Base-by-base conservation (phyloP, 495 filamentous ascomycete genomes). In the Hamigera avellanea region DNA sequence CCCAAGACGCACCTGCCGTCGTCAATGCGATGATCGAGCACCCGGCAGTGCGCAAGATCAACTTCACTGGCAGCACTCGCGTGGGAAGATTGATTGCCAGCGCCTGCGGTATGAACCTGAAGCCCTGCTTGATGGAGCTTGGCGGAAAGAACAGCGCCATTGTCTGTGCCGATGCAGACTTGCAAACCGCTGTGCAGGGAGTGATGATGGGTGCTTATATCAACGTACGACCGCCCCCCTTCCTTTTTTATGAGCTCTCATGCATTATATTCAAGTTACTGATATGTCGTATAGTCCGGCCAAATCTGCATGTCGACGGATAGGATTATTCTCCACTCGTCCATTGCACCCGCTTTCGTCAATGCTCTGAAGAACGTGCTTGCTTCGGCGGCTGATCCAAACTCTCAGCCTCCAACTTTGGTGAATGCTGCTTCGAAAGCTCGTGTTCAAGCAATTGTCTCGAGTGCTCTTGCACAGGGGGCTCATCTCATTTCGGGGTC, bases 261-360 rank as follows among this genome's bases (percentile, higher is more conserved):
- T 6, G 12, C 25, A 26, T 26, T 6, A 26, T 12, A 26, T 26
- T 6, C 12, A 12, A 6, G 12, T 26, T 6, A 6, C 6, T 26
- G 37, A n/a, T 37, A 21, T 23, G 15, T 10, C 7, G 6, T 36
- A 12, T 48, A 75, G 57, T 64, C 73, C 26, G 87, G 88, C 6
- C 88, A 95, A 60, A 79, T 89, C 30, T 94, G 88, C 62, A 88
- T 95, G 86, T 67, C 76, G 2, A 93, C 86, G 0, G 87, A 94
- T 55, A 73, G 81, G 9, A 85, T 95, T 49, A 63, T 94, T 26
- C 78, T 93, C 9, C 80, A 91, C 55, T 69, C 71, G 21, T 69
- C 69, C 9, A 66, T 93, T 42, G 67, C 70, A 13, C 57, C 61
- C 2, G 52, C 69, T 12, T 95, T 93, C 49, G 42, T 49, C 9